Percentiles rank a stretch among this genome's conserved stretches.
These are phyloP conservation scores for Andrographis paniculata DNA, from an alignment of 305 asterid genomes.

Conservation along the genomic window DNA sequence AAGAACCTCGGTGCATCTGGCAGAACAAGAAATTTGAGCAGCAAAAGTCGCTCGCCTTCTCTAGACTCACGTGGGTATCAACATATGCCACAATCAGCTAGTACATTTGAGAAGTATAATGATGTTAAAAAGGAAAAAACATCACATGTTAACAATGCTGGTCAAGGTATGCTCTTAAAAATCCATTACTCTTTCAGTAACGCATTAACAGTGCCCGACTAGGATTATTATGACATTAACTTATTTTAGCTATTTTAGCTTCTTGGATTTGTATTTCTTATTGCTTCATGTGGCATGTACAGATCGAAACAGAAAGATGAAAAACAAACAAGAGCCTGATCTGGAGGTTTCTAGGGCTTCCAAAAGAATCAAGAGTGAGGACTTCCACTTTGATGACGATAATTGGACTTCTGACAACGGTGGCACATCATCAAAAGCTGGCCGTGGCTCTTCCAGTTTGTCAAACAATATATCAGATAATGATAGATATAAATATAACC, in stretches of 20 bases:
- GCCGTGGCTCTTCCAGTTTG: slow-evolving; percentile 39
- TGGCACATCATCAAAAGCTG: slow-evolving; percentile 45
- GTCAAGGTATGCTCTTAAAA: slow-evolving; percentile 45
- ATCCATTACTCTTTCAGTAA: background rate
- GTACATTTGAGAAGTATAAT: slow-evolving; percentile 32
- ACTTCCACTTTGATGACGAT: slow-evolving; percentile 36
- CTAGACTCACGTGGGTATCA: slow-evolving; percentile 46
- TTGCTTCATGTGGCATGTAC: background rate
- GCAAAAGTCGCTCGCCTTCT: slow-evolving; percentile 34
- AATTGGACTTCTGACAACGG: slow-evolving; percentile 48
- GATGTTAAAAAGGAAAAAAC: slow-evolving; percentile 32
- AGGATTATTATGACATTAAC: background rate
- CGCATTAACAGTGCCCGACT: background rate
- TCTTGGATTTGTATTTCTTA: background rate
- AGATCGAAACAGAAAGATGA: slow-evolving; percentile 52
- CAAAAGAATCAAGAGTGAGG: slow-evolving; percentile 66
- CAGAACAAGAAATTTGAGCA: slow-evolving; percentile 35
- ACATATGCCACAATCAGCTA: slow-evolving; percentile 29
- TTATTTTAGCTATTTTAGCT: background rate
- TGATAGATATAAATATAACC: slow-evolving; percentile 30
- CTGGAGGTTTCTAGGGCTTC: slow-evolving; percentile 48
- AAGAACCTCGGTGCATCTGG: slow-evolving; percentile 36
- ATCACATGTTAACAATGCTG: slow-evolving; percentile 35
- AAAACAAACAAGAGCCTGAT: slow-evolving; percentile 51
- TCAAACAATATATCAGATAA: slow-evolving; percentile 36